Evolutionary conservation across 2,329 filamentous ascomycete genomes (phyloP), one percentile per base, ranked within the genome.

Genomic region (Aspergillus jensenii): DNA sequence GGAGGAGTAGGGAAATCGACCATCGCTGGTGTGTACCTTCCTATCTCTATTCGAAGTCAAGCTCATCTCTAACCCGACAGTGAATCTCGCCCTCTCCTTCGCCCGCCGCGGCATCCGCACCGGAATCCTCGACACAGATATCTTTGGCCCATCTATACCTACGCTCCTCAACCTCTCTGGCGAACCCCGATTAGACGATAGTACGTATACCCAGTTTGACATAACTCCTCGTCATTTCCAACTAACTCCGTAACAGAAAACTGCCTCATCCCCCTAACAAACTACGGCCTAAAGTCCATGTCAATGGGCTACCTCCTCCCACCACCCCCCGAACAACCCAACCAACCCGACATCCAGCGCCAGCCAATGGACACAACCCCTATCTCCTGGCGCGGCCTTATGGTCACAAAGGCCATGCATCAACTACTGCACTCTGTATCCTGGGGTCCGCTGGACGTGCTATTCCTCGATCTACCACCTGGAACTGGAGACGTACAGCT

Each of bases 1-100:
- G 95, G 95, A 2, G 95, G 95, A n/a, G 95, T 99, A 0, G 95
- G 95, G 1, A 99, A 99, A 73, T 96, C 91, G 66, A 99, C 95
- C 7, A 87, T 98, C 45, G 88, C 93, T 59, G 89, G 90, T 90
- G 68, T 52, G 76, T 40, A 55, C 41, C 11, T 11, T 11, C 27
- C 1, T 21, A 31, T 31, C 27, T 31, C 27, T 31, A 9, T 31
- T 31, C 27, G 9, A 11, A 31, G 9, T 31, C 27, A 8, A 31
- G 8, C 9, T 9, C 6, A 25, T 4, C 9, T 3, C 17, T 15
- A 25, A 43, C 51, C 57, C 60, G 43, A 21, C 35, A 82, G 82
- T 81, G 33, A 99, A 99, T 68, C 81, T 99, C 23, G 90, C 95
- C 0, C 82, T 99, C 0, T 87, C 93, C 5, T 91, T 96, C 71